Conservation (phyloP, 1,284 basidiomycete species). For the Neolentinus lepideus region DNA sequence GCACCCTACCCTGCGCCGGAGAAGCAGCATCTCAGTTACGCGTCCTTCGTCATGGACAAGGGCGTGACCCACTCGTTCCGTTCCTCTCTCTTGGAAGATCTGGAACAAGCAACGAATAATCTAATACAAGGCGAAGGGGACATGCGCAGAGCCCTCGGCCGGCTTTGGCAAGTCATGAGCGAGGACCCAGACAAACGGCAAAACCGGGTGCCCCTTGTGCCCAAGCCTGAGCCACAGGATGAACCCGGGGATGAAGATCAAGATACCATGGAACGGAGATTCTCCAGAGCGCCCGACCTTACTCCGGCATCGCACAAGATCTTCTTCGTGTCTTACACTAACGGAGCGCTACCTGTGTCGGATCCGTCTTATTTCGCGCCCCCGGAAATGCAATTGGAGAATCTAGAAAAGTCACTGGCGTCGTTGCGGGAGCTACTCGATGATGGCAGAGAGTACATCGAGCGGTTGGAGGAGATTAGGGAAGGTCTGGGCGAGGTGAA, state of each 20-base stretch:
- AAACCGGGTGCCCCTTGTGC: conserved; percentile 34
- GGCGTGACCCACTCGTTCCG: conserved; percentile 77
- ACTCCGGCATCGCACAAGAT: conserved; percentile 57
- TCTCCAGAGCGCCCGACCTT: conserved; percentile 57
- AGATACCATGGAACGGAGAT: conserved; percentile 40
- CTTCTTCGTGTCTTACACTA: conserved; percentile 46
- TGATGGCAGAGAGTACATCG: conserved; percentile 75
- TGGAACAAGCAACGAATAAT: conserved; percentile 70
- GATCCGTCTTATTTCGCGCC: conserved; percentile 51
- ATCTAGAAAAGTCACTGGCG: conserved; percentile 63
- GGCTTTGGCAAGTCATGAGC: conserved; percentile 71
- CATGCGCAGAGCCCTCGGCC: conserved; percentile 63
- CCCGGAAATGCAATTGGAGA: conserved; percentile 58
- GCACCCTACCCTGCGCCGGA: conserved; percentile 66
- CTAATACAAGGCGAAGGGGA: conserved; percentile 73
- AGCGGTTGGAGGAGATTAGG: conserved; percentile 70
- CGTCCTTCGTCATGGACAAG: conserved; percentile 80
- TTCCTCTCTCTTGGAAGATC: conserved; percentile 64
- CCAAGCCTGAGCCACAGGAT: conserved; percentile 59
- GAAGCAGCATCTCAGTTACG: conserved; percentile 60
- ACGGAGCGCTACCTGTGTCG: conserved; percentile 22
- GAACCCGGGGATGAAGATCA: conserved; percentile 41
- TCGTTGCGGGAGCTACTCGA: conserved; percentile 71
- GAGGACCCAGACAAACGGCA: conserved; percentile 46
- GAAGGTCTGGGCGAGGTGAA: conserved; percentile 67